Percentiles rank a stretch among this genome's conserved stretches.
phyloP scores from a whole-genome alignment of 2,329 filamentous ascomycete species.

The Alternaria triticina region DNA sequence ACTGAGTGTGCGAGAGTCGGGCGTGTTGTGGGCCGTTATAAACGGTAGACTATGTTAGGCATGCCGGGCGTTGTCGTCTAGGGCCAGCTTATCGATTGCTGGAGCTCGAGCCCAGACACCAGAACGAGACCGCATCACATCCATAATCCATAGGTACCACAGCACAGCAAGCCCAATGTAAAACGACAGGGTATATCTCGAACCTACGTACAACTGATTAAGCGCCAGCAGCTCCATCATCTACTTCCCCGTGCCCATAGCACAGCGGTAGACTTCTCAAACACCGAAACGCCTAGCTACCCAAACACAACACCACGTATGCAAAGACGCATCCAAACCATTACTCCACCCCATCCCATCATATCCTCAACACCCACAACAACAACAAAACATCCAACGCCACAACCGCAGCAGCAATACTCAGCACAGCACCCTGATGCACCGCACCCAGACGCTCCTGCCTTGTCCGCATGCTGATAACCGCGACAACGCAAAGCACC shows the following conservation, averaged over 20 bases:
- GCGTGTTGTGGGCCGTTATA: not conserved
- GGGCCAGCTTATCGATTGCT: not conserved
- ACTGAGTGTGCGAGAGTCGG: not conserved
- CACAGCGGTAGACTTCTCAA: not conserved
- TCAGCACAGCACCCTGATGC: constrained; percentile 38
- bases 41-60: not conserved
- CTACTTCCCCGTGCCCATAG: not conserved
- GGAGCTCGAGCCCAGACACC: not conserved
- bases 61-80: not conserved
- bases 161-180: not conserved
- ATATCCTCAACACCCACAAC: constrained; percentile 36
- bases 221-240: not conserved
- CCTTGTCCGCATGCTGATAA: constrained; percentile 42
- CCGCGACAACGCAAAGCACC: constrained; percentile 42
- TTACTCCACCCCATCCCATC: not conserved
- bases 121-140: not conserved
- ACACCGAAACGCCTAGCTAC: not conserved
- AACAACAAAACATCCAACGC: constrained; percentile 39
- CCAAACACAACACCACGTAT: constrained; percentile 2
- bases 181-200: not conserved
- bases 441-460: constrained; percentile 39
- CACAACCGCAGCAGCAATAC: constrained; percentile 32
- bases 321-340: not conserved
- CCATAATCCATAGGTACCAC: too few relatives aligned
- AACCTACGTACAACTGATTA: not conserved